Base-by-base conservation (phyloP, 2,329 filamentous ascomycete genomes). In the Colletotrichum sp. region DNA sequence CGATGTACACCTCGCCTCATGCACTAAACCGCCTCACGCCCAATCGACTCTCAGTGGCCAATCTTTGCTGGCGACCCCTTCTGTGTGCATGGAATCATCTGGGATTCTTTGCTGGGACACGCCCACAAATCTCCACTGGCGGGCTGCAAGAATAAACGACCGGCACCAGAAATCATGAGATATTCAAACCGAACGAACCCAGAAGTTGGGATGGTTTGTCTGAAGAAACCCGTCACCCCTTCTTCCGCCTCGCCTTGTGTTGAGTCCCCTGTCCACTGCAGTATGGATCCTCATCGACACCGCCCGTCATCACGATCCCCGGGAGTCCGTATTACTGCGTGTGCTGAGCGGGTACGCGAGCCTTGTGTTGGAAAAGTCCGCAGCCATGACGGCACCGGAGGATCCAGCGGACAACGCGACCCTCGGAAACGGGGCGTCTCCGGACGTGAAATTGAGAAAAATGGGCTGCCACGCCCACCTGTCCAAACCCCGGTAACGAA, bases 331-430 rank as follows among this genome's bases (percentile, higher is more conserved):
- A 30, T 55, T 67, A 52, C 43, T 52, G n/a, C n/a, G 2, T 24
- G 12, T 52, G 43, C 16, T 28, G 43, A 26, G 28, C 64, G 38
- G 64, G 48, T 52, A 66, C 7, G 12, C 24, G 38, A 48, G 63
- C 38, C 63, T 66, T 43, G 21, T n/a, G 30, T 34, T 24, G 48
- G 10, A n/a, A 66, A 72, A 26, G 55, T 63, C 72, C 18, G n/a
- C 38, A 52, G 57, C 26, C 24, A 65, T 75, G 73, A 72, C 73
- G 63, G 69, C n/a, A 73, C 32, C n/a, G 38, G 55, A 64, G 36
- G 55, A 67, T 63, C 69, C 38, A 21, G 55, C 32, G 15, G 57
- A 24, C 38, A 57, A 67, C 38, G 73, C 63, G 61, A 68, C 36
- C 55, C 18, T 67, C 55, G 8, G 48, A 32, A 43, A 67, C 21